Evolutionary conservation across 345 rosid species (phyloP).

Genomic region (Hypericum perforatum): DNA sequence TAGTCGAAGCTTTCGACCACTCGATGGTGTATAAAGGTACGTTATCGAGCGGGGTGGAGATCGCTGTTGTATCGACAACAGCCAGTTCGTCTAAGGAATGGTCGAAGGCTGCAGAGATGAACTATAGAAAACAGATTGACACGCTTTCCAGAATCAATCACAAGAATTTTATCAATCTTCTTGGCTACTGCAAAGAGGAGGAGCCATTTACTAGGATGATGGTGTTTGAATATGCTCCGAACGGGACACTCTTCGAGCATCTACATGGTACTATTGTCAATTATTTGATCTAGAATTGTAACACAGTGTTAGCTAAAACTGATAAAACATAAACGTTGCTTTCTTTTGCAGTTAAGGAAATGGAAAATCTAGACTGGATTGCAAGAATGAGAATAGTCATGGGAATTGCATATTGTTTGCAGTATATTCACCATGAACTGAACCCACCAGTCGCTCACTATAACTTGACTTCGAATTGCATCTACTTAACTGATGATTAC

Average conservation of each 20-base stretch:
- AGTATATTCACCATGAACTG: constrained; percentile 81
- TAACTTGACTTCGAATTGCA: constrained; percentile 27
- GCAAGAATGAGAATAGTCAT: constrained; percentile 75
- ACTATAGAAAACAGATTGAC: constrained; percentile 73
- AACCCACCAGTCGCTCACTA: constrained; percentile 63
- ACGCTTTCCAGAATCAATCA: constrained; percentile 73
- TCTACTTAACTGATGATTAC: constrained; percentile 78
- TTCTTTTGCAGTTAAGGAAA: constrained; percentile 47
- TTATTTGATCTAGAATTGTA: background rate
- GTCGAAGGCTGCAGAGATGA: constrained; percentile 53
- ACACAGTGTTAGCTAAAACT: no score
- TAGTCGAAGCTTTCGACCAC: constrained; percentile 47
- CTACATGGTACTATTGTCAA: constrained; percentile 49
- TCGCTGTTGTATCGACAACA: constrained; percentile 58
- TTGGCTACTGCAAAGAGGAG: constrained; percentile 78
- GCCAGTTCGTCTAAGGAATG: constrained; percentile 47
- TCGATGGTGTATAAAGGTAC: constrained; percentile 84
- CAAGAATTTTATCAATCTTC: constrained; percentile 85
- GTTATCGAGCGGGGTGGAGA: constrained; percentile 94
- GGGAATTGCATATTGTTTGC: constrained; percentile 89
- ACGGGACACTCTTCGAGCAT: constrained; percentile 80
- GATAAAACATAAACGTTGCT: constrained; percentile 7
- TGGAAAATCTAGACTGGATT: constrained; percentile 91
- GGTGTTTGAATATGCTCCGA: constrained; percentile 98
- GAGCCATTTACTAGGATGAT: constrained; percentile 91